Evolutionary conservation across 306 rosid genomes (phyloP), one percentile per base, ranked within the genome.

Genomic region (Vigna mungo): DNA sequence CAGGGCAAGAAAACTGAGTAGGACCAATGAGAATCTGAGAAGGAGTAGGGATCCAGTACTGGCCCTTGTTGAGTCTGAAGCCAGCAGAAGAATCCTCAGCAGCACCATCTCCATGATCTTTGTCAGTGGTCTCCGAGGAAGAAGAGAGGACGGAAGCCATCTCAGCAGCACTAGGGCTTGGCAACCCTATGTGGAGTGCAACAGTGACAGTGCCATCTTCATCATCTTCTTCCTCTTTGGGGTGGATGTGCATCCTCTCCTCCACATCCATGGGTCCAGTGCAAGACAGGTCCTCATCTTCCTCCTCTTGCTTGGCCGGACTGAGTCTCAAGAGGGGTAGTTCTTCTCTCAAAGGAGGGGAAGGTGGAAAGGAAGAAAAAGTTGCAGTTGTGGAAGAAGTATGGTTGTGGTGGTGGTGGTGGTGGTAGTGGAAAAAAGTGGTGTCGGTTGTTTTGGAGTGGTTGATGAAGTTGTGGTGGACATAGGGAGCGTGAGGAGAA

Each of bases 1-100:
- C 97, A 71, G 98, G 97, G 87, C 98, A 94, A 75, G 97, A 94
- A 69, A 94, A 94, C 84, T 94, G 98, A 0, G 98, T 94, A 8
- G 97, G 97, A 81, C 98, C 96, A 82, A 94, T 92, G 89, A 94
- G 98, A 81, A 94, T 94, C 89, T 94, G 98, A n/a, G 98, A 89
- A 80, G 98, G 98, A 17, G 98, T 94, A 21, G 97, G 97, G 91
- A 94, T 94, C 98, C 98, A 94, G 46, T 92, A 94, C 85, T 92
- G 97, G 2, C 98, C 98, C 81, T 92, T 94, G 89, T 90, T 90
- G 47, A 92, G 86, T 56, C 86, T 87, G 61, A 85, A 82, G 34
- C 90, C 91, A 36, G 39, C 55, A 25, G 83, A 83, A 20, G 87
- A 85, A 30, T 76, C 85, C 6, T 86, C 89, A 51, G 68, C 46